Percentiles rank a stretch among this genome's conserved stretches.
Conservation (phyloP, 2,329 filamentous ascomycete species). For the Amylocarpus encephaloides region DNA sequence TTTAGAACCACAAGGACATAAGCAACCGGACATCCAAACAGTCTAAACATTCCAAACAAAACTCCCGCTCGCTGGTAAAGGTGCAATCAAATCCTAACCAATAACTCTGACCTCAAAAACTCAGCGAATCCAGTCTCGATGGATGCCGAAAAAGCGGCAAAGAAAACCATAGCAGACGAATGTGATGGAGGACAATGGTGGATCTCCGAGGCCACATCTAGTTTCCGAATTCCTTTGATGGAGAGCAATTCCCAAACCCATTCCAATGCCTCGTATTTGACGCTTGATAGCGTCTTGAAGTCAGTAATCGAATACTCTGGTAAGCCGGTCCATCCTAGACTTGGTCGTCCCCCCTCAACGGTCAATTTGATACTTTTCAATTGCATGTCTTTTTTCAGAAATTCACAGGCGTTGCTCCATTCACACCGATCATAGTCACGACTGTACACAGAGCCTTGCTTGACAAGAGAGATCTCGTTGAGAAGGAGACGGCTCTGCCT, state of each 20-base stretch:
- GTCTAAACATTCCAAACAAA: background rate
- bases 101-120: constrained; percentile 40
- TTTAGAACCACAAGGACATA: too few species aligned
- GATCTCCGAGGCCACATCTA: constrained; percentile 48
- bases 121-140: constrained; percentile 50
- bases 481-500: constrained; percentile 42
- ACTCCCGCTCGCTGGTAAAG: background rate
- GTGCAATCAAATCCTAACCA: constrained; percentile 8
- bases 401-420: constrained; percentile 48
- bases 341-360: constrained; percentile 48
- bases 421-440: constrained; percentile 50
- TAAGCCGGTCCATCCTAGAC: constrained; percentile 43
- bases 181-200: constrained; percentile 47
- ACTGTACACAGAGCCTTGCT: constrained; percentile 46
- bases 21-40: background rate
- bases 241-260: constrained; percentile 51
- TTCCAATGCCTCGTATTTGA: constrained; percentile 43
- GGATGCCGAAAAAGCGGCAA: constrained; percentile 53
- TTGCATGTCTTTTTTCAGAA: constrained; percentile 35
- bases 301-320: constrained; percentile 40
- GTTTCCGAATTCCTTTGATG: constrained; percentile 41
- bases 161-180: constrained; percentile 49
- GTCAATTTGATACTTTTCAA: constrained; percentile 43
- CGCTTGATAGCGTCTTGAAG: constrained; percentile 40
- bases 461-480: constrained; percentile 46